Evolutionary conservation across 73 alveolate species (phyloP).

Genomic region (Paramecium primaurelia): DNA sequence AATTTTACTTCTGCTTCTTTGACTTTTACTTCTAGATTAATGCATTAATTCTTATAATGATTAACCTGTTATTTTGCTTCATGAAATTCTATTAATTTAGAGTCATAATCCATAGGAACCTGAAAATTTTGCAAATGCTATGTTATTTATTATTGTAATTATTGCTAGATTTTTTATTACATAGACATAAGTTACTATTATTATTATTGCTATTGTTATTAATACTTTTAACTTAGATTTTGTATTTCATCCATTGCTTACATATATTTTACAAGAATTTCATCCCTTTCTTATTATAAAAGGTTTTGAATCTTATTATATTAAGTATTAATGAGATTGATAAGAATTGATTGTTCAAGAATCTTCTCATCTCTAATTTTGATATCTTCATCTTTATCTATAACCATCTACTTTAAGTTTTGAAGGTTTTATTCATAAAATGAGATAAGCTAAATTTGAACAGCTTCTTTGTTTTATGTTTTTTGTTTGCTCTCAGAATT

Average conservation of each 20-base stretch:
- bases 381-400: conserved; percentile 17
- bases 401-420: not conserved
- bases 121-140: not conserved
- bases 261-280: not conserved
- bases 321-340: not conserved
- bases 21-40: not conserved
- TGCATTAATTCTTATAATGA: not conserved
- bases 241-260: conserved; percentile 6
- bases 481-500: not conserved
- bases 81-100: not conserved
- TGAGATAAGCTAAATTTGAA: not conserved
- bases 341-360: not conserved
- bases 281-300: conserved; percentile 15
- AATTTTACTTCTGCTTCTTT: conserved; percentile 13
- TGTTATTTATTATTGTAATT: not conserved
- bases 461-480: not conserved
- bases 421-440: conserved; percentile 4
- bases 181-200: not conserved
- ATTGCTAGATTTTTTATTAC: not conserved
- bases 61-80: not conserved
- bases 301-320: not conserved
- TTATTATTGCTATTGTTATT: not conserved
- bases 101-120: not conserved
- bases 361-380: not conserved
- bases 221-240: not conserved